phyloP scores from a whole-genome alignment of 2,329 filamentous ascomycete genomes.

The Aspergillus spinulosporus region DNA sequence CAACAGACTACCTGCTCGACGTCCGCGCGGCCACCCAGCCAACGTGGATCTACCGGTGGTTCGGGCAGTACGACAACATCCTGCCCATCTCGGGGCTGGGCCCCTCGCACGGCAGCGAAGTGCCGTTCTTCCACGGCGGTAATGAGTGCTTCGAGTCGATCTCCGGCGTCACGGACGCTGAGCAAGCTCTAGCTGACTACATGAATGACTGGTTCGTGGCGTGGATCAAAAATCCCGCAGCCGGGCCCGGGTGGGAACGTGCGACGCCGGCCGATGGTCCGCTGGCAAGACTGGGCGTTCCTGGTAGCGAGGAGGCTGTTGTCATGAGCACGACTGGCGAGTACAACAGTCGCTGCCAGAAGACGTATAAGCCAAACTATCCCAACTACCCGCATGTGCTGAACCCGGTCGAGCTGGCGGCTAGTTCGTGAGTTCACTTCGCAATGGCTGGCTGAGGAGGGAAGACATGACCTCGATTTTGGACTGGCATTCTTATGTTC shows the following conservation, averaged over 20 bases:
- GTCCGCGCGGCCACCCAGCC: conserved; percentile 22
- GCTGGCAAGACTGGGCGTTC: conserved; percentile 23
- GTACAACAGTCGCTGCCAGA: conserved; percentile 25
- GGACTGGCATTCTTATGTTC: no score
- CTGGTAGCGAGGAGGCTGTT: conserved; percentile 21
- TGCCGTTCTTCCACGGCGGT: conserved; percentile 29
- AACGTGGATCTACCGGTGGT: conserved; percentile 28
- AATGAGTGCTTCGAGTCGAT: conserved; percentile 25
- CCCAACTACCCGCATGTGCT: conserved; percentile 24
- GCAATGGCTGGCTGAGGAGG: not conserved
- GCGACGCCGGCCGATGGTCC: conserved; percentile 21
- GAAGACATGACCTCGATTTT: no score
- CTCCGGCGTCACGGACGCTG: conserved; percentile 17
- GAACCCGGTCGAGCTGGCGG: conserved; percentile 19
- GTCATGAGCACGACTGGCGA: conserved; percentile 20
- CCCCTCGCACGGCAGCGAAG: conserved; percentile 24
- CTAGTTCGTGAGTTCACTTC: not conserved
- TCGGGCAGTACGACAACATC: conserved; percentile 25
- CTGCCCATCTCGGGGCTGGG: conserved; percentile 19
- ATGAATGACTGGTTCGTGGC: conserved; percentile 26
- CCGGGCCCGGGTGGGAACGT: conserved; percentile 23
- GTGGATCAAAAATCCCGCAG: conserved; percentile 24
- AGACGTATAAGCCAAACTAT: conserved; percentile 21
- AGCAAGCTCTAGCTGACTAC: conserved; percentile 24
- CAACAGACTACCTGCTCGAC: conserved; percentile 24